A percentile compares a stretch with the other conserved stretches of the same genome.
Conservation (phyloP, 345 rosid species). For the Aegle marmelos region DNA sequence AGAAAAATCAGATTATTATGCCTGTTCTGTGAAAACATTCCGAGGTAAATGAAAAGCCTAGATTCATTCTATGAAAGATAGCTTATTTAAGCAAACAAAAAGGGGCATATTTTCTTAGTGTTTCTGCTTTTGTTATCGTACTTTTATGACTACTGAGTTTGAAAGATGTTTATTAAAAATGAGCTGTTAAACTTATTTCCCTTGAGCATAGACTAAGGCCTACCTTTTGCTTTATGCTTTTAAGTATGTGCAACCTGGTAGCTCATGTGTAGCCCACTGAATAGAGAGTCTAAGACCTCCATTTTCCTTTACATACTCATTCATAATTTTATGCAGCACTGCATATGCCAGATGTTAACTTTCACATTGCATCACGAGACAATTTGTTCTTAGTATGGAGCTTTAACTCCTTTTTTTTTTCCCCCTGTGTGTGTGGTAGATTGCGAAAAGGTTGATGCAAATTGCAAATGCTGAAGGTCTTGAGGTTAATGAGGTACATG, state of each 20-base stretch:
- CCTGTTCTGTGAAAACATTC: not conserved
- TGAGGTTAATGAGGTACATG: constrained; percentile 64
- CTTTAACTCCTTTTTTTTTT: constrained; percentile 19
- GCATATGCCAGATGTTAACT: not conserved
- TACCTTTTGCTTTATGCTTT: not conserved
- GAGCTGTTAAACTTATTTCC: not conserved
- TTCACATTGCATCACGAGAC: not conserved
- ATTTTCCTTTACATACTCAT: not conserved
- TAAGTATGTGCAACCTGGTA: too few species aligned
- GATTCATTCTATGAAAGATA: not conserved
- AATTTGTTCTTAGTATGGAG: not conserved
- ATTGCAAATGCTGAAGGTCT: constrained; percentile 83
- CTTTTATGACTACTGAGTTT: not conserved
- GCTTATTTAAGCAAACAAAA: not conserved
- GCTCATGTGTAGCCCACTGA: not conserved
- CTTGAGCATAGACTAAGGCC: not conserved
- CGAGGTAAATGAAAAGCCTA: not conserved
- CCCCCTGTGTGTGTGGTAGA: constrained; percentile 59
- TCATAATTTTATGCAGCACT: not conserved
- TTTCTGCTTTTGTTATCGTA: not conserved
- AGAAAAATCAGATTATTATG: not conserved
- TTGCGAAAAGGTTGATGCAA: constrained; percentile 92
- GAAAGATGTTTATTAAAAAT: not conserved
- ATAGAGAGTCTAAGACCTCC: not conserved
- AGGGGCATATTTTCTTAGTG: not conserved